Evolutionary conservation across 2,329 filamentous ascomycete genomes (phyloP).

Genomic region (Ceratocystis albifundus): DNA sequence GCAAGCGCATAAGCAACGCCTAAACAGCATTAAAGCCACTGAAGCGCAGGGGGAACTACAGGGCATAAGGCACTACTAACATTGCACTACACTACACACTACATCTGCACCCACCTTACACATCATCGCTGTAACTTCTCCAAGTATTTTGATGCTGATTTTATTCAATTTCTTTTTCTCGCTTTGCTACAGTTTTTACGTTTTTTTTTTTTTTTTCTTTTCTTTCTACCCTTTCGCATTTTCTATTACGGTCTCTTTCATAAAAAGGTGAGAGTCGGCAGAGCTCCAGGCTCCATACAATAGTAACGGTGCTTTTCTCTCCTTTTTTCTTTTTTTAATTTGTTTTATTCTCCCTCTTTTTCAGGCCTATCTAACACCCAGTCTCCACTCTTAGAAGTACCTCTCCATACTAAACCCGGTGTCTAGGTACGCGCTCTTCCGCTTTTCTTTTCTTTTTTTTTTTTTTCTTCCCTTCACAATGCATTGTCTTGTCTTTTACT

Average conservation of each 20-base stretch:
- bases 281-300: no score
- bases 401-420: constrained; percentile 4
- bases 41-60: no score
- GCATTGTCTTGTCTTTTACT: background rate
- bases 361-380: background rate
- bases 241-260: background rate
- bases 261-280: no score
- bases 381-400: constrained; percentile 15
- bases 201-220: background rate
- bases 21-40: no score
- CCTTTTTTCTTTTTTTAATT: background rate
- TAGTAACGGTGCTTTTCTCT: background rate
- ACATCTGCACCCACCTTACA: background rate
- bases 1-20: no score
- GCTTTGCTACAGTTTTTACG: background rate
- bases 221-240: background rate
- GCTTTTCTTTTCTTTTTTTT: no score
- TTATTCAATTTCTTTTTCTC: background rate
- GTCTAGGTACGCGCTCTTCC: constrained; percentile 5
- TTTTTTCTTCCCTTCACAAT: background rate
- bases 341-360: background rate
- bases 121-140: background rate
- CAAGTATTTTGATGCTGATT: background rate
- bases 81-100: background rate
- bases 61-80: no score